Evolutionary conservation across 2,329 filamentous ascomycete species (phyloP).

Genomic region (Lachnellula subtilissima): DNA sequence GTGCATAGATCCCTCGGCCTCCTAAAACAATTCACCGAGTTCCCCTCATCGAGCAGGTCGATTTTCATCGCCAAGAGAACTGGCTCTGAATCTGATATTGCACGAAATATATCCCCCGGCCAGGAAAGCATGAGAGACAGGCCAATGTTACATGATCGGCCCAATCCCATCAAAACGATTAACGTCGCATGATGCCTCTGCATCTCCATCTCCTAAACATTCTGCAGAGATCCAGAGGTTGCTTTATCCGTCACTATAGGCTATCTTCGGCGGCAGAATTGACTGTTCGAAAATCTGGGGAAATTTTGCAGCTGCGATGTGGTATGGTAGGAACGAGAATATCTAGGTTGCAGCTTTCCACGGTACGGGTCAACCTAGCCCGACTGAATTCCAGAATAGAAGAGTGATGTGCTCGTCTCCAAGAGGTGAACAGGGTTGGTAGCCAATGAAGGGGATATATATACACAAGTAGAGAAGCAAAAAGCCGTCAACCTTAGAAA

Average conservation of each 20-base stretch:
- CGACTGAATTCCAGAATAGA: conserved; percentile 3
- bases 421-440: conserved; percentile 5
- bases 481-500: not conserved
- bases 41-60: not conserved
- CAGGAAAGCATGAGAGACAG: not conserved
- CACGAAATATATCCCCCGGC: not conserved
- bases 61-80: not conserved
- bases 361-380: conserved; percentile 7
- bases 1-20: conserved; percentile 4
- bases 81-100: not conserved
- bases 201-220: not conserved
- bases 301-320: not conserved
- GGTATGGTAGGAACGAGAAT: not conserved
- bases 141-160: conserved; percentile 4
- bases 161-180: conserved; percentile 5
- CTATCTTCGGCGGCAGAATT: conserved; percentile 11
- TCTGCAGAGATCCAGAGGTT: conserved; percentile 9
- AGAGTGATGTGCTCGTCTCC: conserved; percentile 22
- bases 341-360: conserved; percentile 8
- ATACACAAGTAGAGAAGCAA: not conserved
- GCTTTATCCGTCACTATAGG: conserved; percentile 19
- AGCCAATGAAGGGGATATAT: not conserved
- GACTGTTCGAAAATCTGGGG: not conserved
- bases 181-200: conserved; percentile 16
- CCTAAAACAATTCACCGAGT: conserved; percentile 13